Conservation (phyloP, 2,329 filamentous ascomycete species). For the Fusarium nisikadoi region DNA sequence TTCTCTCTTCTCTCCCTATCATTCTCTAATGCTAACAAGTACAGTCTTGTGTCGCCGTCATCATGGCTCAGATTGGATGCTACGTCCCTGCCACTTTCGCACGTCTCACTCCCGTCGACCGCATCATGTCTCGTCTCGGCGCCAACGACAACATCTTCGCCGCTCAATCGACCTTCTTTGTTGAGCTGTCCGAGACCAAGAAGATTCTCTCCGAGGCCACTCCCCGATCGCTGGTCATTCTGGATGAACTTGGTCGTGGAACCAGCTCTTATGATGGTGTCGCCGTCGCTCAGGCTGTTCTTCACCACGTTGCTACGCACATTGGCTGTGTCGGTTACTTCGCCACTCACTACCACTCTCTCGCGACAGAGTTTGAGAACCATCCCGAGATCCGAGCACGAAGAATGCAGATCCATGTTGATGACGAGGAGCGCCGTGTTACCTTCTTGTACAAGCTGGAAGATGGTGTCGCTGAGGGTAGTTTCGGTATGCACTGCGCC, state of each 20-base stretch:
- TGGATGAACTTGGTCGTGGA: conserved; percentile 94
- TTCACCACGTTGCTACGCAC: conserved; percentile 95
- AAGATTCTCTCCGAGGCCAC: conserved; percentile 97
- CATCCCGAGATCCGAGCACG: conserved; percentile 89
- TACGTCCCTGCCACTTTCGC: conserved; percentile 87
- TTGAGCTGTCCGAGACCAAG: conserved; percentile 96
- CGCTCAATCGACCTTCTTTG: conserved; percentile 97
- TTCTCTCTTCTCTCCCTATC: background rate
- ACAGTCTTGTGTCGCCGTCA: conserved; percentile 92
- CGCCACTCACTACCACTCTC: conserved; percentile 95
- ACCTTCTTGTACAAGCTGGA: conserved; percentile 97
- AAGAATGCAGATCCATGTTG: conserved; percentile 95
- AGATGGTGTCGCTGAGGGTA: conserved; percentile 92
- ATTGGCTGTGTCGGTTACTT: conserved; percentile 97
- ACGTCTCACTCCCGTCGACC: conserved; percentile 87
- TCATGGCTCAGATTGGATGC: conserved; percentile 97
- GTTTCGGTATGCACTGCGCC: conserved; percentile 98
- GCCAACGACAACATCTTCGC: conserved; percentile 99
- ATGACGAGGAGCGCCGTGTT: conserved; percentile 84
- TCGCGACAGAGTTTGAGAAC: conserved; percentile 87
- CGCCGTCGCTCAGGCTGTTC: conserved; percentile 92
- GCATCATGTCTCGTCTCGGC: conserved; percentile 97
- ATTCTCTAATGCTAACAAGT: conserved; percentile 33
- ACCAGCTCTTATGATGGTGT: conserved; percentile 97
- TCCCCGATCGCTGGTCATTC: conserved; percentile 91